phyloP scores from a whole-genome alignment of 2,329 filamentous ascomycete species.

The Akanthomyces dipterigenus region DNA sequence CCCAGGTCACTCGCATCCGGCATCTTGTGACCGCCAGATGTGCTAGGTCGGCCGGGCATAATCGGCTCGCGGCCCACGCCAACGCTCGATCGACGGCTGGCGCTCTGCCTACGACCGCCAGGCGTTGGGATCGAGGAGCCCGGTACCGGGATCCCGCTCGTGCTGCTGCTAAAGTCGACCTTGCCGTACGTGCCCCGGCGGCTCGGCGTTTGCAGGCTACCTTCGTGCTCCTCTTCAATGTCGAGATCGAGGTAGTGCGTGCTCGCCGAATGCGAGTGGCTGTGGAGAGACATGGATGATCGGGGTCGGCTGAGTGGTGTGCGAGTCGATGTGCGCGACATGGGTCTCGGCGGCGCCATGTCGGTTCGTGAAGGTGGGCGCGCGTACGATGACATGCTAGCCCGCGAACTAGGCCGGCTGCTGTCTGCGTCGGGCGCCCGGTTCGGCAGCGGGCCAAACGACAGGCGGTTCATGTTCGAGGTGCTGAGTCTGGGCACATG shows the following conservation, averaged over 20 bases:
- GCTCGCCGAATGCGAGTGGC: slow-evolving; percentile 52
- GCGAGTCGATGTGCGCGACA: slow-evolving; percentile 58
- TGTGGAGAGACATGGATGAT: slow-evolving; percentile 60
- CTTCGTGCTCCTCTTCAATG: slow-evolving; percentile 36
- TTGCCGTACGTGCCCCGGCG: slow-evolving; percentile 48
- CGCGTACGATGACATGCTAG: slow-evolving; percentile 52
- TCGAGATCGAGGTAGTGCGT: slow-evolving; percentile 48
- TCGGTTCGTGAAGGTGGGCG: slow-evolving; percentile 49
- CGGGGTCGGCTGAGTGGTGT: slow-evolving; percentile 64
- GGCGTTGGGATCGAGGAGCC: slow-evolving; percentile 38
- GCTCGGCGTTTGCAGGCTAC: slow-evolving; percentile 44
- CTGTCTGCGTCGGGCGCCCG: slow-evolving; percentile 41
- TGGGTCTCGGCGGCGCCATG: slow-evolving; percentile 51
- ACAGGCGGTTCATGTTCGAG: slow-evolving; percentile 56
- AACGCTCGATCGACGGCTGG: slow-evolving; percentile 35
- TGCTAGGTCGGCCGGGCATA: slow-evolving; percentile 22
- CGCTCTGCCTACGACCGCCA: slow-evolving; percentile 36
- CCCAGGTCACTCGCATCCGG: slow-evolving; percentile 36
- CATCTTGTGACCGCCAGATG: slow-evolving; percentile 32
- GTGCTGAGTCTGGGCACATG: slow-evolving; percentile 55
- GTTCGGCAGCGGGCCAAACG: slow-evolving; percentile 55
- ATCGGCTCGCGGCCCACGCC: slow-evolving; percentile 22
- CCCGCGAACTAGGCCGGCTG: slow-evolving; percentile 65
- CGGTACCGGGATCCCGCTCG: slow-evolving; percentile 34
- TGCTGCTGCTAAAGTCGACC: slow-evolving; percentile 34